Percentiles rank a stretch among this genome's conserved stretches.
These are phyloP conservation scores for Irpex sp. DNA, from an alignment of 1,284 basidiomycete species.

Conservation along the genomic window DNA sequence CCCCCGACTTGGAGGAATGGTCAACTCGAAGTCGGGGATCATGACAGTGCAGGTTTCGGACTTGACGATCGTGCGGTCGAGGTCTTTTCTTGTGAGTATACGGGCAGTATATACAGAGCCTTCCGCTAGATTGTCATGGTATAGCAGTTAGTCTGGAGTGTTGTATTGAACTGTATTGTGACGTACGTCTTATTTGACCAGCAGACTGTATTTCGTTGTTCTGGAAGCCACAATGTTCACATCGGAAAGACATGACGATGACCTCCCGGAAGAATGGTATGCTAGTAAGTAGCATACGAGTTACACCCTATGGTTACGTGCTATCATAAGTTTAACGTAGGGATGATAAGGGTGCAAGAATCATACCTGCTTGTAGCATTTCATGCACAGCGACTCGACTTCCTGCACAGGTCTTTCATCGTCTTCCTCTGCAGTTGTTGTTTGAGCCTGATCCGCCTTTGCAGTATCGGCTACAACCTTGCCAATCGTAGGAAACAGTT, in stretches of 20 bases:
- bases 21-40: conserved; percentile 89
- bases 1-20: conserved; percentile 85
- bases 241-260: conserved; percentile 94
- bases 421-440: conserved; percentile 37
- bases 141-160: neutral
- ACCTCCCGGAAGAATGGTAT: conserved; percentile 98
- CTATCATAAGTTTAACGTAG: too few species aligned
- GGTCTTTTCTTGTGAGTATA: conserved; percentile 73
- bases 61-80: conserved; percentile 94
- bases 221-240: conserved; percentile 85
- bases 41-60: conserved; percentile 79
- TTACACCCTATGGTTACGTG: conserved; percentile 63
- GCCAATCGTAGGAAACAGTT: conserved; percentile 48
- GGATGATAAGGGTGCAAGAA: too few species aligned
- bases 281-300: conserved; percentile 87
- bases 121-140: conserved; percentile 41
- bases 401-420: conserved; percentile 71
- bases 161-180: neutral
- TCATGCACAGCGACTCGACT: conserved; percentile 94
- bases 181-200: conserved; percentile 80
- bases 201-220: conserved; percentile 98
- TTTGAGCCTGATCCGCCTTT: conserved; percentile 19
- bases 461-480: conserved; percentile 38
- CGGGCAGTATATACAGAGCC: conserved; percentile 80
- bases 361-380: conserved; percentile 82